Percentiles rank a stretch among this genome's conserved stretches.
Evolutionary conservation across 768 basidiomycete genomes (phyloP).

Genomic region (Tricholomella constricta): DNA sequence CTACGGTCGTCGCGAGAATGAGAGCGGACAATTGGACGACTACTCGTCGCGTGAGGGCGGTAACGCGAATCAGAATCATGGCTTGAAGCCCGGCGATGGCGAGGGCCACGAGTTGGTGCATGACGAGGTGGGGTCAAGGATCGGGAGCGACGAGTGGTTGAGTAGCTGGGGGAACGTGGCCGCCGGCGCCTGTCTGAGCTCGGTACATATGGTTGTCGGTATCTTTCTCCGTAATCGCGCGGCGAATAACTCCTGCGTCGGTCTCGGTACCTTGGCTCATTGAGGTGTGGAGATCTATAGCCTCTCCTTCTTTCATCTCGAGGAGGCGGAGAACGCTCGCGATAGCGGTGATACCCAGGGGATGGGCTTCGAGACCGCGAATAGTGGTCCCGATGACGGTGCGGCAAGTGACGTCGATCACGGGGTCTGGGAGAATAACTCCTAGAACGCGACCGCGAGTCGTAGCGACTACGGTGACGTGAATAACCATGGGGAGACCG

Average conservation of each 20-base stretch:
- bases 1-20: not conserved
- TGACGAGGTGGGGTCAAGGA: conserved; percentile 4
- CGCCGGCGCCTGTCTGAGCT: not conserved
- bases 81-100: conserved; percentile 4
- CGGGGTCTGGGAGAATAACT: conserved; percentile 9
- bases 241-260: conserved; percentile 10
- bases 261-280: not conserved
- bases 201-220: not conserved
- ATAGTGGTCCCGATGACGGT: not conserved
- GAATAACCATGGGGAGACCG: not conserved
- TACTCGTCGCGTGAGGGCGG: not conserved
- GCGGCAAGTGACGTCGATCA: not conserved
- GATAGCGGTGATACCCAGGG: conserved; percentile 6
- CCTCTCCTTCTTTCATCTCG: not conserved
- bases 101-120: not conserved
- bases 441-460: conserved; percentile 27
- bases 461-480: conserved; percentile 16
- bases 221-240: conserved; percentile 1
- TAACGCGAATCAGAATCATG: not conserved
- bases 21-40: not conserved
- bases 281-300: conserved; percentile 4
- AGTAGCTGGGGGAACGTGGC: not conserved
- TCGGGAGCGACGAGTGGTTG: not conserved
- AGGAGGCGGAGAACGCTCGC: not conserved
- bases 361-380: conserved; percentile 13